phyloP scores from a whole-genome alignment of 139 green algal genomes.

The Volvox reticuliferus region DNA sequence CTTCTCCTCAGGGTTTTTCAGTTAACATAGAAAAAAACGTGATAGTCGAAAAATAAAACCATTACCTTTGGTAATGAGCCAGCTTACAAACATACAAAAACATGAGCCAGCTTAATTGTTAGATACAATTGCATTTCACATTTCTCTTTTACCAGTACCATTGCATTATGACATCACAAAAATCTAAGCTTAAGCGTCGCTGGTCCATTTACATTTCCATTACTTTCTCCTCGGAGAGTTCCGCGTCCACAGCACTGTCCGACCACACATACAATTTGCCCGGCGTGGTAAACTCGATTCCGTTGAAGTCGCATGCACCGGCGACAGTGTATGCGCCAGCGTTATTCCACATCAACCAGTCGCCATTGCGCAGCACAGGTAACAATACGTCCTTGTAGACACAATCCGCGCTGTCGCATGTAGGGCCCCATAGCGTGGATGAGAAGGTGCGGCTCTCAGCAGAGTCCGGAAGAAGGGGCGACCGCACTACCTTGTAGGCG shows the following conservation, averaged over 20 bases:
- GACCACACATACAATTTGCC: conserved; percentile 68
- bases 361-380: conserved; percentile 87
- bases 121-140: too few species aligned
- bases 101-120: too few species aligned
- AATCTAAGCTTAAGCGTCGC: too few species aligned
- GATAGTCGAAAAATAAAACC: too few species aligned
- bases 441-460: conserved; percentile 45
- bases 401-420: conserved; percentile 90
- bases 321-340: conserved; percentile 95
- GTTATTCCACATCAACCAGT: conserved; percentile 94
- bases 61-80: too few species aligned
- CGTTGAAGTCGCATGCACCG: conserved; percentile 89
- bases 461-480: conserved; percentile 57
- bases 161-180: too few species aligned
- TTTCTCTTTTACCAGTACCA: too few species aligned
- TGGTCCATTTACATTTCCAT: conserved; percentile 29
- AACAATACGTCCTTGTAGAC: conserved; percentile 83
- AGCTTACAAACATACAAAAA: too few species aligned
- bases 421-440: conserved; percentile 91
- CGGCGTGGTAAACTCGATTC: conserved; percentile 68
- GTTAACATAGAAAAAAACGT: too few species aligned
- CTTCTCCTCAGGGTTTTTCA: too few species aligned
- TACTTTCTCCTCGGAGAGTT: conserved; percentile 4
- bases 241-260: conserved; percentile 59
- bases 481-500: conserved; percentile 63